Evolutionary conservation across 2,329 filamentous ascomycete genomes (phyloP).

Genomic region (Pseudogymnoascus sp.): DNA sequence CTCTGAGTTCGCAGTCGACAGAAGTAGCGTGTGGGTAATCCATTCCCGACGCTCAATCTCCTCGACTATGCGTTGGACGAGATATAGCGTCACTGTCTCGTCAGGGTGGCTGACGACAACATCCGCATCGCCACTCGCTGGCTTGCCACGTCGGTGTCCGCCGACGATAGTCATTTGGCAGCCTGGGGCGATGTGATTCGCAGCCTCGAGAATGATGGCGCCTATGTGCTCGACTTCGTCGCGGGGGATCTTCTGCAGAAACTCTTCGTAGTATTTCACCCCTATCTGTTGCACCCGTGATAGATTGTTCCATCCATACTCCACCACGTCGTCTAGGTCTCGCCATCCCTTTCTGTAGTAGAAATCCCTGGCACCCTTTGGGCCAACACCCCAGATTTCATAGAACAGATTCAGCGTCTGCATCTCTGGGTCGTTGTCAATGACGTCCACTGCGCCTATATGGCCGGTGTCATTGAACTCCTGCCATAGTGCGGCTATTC

Average conservation of each 20-base stretch:
- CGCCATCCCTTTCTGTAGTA: slow-evolving; percentile 67
- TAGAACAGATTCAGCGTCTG: slow-evolving; percentile 63
- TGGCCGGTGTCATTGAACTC: slow-evolving; percentile 60
- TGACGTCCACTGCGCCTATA: slow-evolving; percentile 55
- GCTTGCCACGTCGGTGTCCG: slow-evolving; percentile 60
- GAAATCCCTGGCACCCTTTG: slow-evolving; percentile 72
- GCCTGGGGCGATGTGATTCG: slow-evolving; percentile 50
- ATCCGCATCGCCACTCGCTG: slow-evolving; percentile 71
- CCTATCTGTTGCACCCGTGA: slow-evolving; percentile 85
- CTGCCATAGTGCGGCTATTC: slow-evolving; percentile 68
- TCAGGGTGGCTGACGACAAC: slow-evolving; percentile 75
- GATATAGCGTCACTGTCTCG: slow-evolving; percentile 55
- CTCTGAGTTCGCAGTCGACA: slow-evolving; percentile 63
- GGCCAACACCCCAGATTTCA: slow-evolving; percentile 87
- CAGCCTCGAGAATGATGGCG: slow-evolving; percentile 55
- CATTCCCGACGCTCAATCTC: slow-evolving; percentile 60
- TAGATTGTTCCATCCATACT: slow-evolving; percentile 69
- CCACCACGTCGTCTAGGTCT: slow-evolving; percentile 77
- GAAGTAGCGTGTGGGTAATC: slow-evolving; percentile 73
- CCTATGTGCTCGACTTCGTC: slow-evolving; percentile 66
- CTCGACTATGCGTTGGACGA: slow-evolving; percentile 64
- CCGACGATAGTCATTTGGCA: slow-evolving; percentile 57
- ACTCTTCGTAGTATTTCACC: slow-evolving; percentile 87
- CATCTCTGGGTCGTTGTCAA: slow-evolving; percentile 57
- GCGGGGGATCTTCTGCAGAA: slow-evolving; percentile 63